Evolutionary conservation across 352 stramenopile genomes (phyloP).

Genomic region (Phytophthora citricola): DNA sequence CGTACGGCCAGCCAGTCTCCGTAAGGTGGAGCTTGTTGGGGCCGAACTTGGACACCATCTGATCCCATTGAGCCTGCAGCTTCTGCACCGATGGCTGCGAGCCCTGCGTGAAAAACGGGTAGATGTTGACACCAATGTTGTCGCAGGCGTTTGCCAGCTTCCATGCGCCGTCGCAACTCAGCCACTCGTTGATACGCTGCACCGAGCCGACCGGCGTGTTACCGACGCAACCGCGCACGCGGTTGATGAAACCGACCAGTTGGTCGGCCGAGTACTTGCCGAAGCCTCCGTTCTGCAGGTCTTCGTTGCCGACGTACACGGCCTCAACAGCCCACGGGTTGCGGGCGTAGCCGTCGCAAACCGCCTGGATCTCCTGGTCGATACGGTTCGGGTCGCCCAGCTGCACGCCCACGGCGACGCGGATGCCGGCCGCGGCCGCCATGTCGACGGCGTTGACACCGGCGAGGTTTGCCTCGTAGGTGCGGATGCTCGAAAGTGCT

Average conservation of each 20-base stretch:
- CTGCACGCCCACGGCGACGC: conserved; percentile 66
- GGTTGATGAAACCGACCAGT: conserved; percentile 52
- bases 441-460: conserved; percentile 57
- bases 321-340: conserved; percentile 50
- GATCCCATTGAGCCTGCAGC: conserved; percentile 53
- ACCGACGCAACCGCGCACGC: conserved; percentile 54
- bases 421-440: conserved; percentile 49
- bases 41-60: conserved; percentile 49
- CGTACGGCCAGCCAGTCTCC: conserved; percentile 66
- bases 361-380: conserved; percentile 61
- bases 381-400: conserved; percentile 46
- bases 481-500: conserved; percentile 68
- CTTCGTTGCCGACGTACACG: conserved; percentile 80
- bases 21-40: conserved; percentile 53
- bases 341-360: conserved; percentile 46
- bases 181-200: conserved; percentile 76
- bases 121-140: conserved; percentile 47
- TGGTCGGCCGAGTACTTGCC: conserved; percentile 42
- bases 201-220: conserved; percentile 64
- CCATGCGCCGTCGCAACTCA: conserved; percentile 33
- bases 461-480: conserved; percentile 61
- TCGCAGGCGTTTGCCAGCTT: conserved; percentile 41
- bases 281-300: conserved; percentile 57
- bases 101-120: conserved; percentile 51
- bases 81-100: conserved; percentile 50